Evolutionary conservation across 73 alveolate species (phyloP).

Genomic region (Urostyla sp.): DNA sequence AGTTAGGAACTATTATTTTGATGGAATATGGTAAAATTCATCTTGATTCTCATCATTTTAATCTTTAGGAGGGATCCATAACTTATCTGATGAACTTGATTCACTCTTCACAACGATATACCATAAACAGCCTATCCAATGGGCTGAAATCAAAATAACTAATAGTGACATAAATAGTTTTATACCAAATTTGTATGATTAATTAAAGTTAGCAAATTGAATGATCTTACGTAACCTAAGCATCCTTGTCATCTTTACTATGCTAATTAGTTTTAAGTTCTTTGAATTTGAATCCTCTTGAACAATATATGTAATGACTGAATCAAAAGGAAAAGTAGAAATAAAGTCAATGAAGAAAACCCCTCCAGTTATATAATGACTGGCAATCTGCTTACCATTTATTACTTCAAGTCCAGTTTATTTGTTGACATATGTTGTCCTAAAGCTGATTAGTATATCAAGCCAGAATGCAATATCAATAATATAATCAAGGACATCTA

Average conservation of each 20-base stretch:
- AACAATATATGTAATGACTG: neutral
- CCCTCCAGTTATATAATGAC: slow-evolving; percentile 7
- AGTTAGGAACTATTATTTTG: slow-evolving; percentile 1
- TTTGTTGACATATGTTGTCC: slow-evolving; percentile 8
- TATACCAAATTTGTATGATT: slow-evolving; percentile 6
- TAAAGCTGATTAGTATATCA: slow-evolving; percentile 22
- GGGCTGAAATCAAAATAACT: slow-evolving; percentile 2
- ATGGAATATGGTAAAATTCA: neutral
- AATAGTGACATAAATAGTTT: neutral
- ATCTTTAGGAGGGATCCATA: slow-evolving; percentile 17
- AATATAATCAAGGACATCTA: neutral
- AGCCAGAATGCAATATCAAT: slow-evolving; percentile 13
- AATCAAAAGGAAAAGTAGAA: slow-evolving; percentile 37
- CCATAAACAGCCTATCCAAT: slow-evolving; percentile 42
- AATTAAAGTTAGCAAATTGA: slow-evolving; percentile 7
- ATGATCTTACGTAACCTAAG: slow-evolving; percentile 35
- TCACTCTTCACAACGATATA: neutral
- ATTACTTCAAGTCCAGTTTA: slow-evolving; percentile 10
- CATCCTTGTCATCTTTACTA: slow-evolving; percentile 37
- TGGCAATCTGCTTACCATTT: neutral
- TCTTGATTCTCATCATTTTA: neutral
- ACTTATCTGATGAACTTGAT: neutral
- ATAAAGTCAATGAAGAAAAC: neutral
- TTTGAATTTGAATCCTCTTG: slow-evolving; percentile 11
- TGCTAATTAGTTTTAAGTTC: slow-evolving; percentile 7